Conservation (phyloP, 164 flowering plant genomes). For the Houttuynia cordata region DNA sequence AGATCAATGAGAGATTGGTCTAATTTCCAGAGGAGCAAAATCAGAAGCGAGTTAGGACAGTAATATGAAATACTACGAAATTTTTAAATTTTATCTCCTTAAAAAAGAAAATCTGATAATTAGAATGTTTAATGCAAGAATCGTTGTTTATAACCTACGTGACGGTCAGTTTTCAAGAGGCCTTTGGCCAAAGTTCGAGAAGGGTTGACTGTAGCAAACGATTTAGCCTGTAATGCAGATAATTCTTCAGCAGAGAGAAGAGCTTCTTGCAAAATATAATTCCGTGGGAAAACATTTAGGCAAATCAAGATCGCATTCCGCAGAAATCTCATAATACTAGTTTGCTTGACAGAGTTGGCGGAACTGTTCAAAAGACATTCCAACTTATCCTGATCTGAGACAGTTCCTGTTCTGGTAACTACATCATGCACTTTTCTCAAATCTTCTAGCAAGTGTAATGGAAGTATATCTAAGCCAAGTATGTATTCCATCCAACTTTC, state of each 20-base stretch:
- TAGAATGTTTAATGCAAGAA: no score
- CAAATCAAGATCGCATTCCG: conserved; percentile 68
- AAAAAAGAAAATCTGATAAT: no score
- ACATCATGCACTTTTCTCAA: conserved; percentile 34
- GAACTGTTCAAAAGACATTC: conserved; percentile 29
- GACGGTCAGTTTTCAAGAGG: conserved; percentile 78
- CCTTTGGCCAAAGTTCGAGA: conserved; percentile 71
- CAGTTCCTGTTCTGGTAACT: conserved; percentile 8
- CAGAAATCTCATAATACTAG: conserved; percentile 66
- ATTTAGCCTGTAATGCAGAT: conserved; percentile 31
- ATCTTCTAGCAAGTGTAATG: conserved; percentile 32
- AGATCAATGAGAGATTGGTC: no score
- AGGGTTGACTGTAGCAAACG: conserved; percentile 37
- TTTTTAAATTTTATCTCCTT: no score
- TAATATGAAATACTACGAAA: no score
- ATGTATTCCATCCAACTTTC: conserved; percentile 59
- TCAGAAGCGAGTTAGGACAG: no score
- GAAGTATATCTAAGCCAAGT: conserved; percentile 43
- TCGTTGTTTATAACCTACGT: conserved; percentile 30
- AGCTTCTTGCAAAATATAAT: conserved; percentile 68
- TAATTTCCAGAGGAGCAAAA: no score
- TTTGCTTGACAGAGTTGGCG: conserved; percentile 26
- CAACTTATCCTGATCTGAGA: conserved; percentile 15
- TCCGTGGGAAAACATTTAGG: conserved; percentile 65
- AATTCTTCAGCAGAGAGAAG: conserved; percentile 75